These are phyloP conservation scores for Suhomyces taliae DNA, from an alignment of 1,139 yeast species.

Conservation along the genomic window DNA sequence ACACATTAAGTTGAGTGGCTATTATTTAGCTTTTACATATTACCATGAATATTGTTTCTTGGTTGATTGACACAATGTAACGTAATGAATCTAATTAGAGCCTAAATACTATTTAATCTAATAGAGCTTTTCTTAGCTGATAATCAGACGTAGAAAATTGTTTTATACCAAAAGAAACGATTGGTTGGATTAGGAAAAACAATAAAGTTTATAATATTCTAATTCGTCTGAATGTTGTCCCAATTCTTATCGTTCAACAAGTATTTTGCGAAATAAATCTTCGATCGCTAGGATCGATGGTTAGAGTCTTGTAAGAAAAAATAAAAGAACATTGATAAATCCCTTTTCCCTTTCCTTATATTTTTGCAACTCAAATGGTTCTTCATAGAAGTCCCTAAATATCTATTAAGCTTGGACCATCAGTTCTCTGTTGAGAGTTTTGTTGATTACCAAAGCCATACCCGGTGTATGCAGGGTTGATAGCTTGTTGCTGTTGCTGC, in stretches of 20 bases:
- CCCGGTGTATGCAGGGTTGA: constrained; percentile 67
- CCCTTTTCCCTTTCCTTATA: neutral
- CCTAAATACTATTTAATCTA: neutral
- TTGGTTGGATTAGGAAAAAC: neutral
- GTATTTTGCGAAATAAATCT: neutral
- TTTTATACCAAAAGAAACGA: neutral
- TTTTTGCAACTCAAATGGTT: neutral
- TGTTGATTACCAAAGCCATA: constrained; percentile 86
- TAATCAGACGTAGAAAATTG: neutral
- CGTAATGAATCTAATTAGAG: neutral
- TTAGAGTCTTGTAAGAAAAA: too few relatives aligned
- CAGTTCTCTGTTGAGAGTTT: constrained; percentile 35
- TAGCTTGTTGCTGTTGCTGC: constrained; percentile 40
- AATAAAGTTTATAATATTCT: too few relatives aligned
- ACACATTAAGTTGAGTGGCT: constrained; percentile 15
- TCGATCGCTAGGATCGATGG: constrained; percentile 7
- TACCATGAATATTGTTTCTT: too few relatives aligned
- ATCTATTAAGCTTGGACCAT: constrained; percentile 52
- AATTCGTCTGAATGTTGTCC: too few relatives aligned
- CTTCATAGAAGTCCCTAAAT: constrained; percentile 22
- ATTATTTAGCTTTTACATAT: neutral
- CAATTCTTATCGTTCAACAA: too few relatives aligned
- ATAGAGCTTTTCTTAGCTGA: neutral
- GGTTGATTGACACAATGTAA: neutral
- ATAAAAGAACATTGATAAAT: neutral